phyloP scores from a whole-genome alignment of 805 yeast genomes.

The Sporopachydermia quercuum region DNA sequence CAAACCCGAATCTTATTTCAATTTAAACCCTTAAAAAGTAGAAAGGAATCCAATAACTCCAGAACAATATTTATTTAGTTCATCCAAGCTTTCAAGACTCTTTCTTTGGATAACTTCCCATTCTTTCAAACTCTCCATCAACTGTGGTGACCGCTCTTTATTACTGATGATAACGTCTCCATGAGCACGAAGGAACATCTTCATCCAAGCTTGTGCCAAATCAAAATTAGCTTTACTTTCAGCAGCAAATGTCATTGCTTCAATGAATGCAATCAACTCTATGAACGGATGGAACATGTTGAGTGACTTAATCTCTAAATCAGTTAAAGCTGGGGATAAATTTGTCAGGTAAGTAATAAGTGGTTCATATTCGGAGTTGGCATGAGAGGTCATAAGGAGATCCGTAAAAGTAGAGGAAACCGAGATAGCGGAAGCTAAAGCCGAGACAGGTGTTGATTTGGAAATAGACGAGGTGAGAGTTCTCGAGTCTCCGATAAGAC shows the following conservation, averaged over 20 bases:
- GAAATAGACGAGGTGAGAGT: too few relatives aligned
- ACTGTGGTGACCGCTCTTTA: conserved; percentile 20
- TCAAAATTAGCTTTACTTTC: conserved; percentile 49
- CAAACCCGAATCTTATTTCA: too few relatives aligned
- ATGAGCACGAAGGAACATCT: conserved; percentile 60
- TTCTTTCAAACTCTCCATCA: conserved; percentile 29
- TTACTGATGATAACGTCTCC: conserved; percentile 54
- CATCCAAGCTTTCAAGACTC: conserved; percentile 40
- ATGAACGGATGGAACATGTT: conserved; percentile 31
- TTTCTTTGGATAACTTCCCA: conserved; percentile 32
- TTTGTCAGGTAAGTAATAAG: conserved; percentile 41
- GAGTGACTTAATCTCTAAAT: conserved; percentile 76
- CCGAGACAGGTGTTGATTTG: too few relatives aligned
- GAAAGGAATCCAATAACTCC: conserved; percentile 54
- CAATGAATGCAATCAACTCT: conserved; percentile 52
- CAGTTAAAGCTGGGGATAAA: conserved; percentile 66
- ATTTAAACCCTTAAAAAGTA: conserved; percentile 1
- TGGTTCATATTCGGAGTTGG: too few relatives aligned
- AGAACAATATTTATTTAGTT: conserved; percentile 61
- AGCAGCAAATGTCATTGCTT: conserved; percentile 52
- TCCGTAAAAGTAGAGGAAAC: too few relatives aligned
- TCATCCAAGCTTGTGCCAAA: conserved; percentile 65
- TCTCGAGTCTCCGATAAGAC: too few relatives aligned
- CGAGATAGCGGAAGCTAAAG: too few relatives aligned
- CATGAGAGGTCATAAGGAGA: too few relatives aligned